phyloP scores from a whole-genome alignment of 768 basidiomycete genomes.

The Mycena vulgaris region DNA sequence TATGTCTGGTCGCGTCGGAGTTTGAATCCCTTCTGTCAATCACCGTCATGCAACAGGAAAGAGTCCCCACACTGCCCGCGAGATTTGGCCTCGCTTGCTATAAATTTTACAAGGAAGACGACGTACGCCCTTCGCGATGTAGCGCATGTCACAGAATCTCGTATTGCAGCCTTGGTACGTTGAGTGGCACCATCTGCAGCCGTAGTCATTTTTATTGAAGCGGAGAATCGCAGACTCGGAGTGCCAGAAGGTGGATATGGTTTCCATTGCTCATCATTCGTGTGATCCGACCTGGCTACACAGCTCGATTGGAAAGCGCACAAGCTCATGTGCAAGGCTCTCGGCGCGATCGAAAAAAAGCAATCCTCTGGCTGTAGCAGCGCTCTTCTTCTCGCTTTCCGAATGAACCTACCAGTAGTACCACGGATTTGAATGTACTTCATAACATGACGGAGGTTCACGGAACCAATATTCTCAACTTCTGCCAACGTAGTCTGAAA shows the following conservation, averaged over 20 bases:
- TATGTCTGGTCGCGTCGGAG: too few relatives aligned
- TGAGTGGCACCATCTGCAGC: too few relatives aligned
- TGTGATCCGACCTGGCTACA: too few relatives aligned
- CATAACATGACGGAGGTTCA: neutral
- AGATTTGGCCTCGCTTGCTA: neutral
- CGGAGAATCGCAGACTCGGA: too few relatives aligned
- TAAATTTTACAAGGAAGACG: neutral
- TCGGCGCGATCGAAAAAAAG: neutral
- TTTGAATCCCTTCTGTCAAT: too few relatives aligned
- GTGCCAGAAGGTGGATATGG: too few relatives aligned
- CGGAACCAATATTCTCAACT: conserved; percentile 4
- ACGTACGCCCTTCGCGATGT: neutral
- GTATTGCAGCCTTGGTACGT: neutral
- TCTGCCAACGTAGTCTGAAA: conserved; percentile 1
- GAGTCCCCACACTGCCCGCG: neutral
- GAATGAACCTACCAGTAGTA: neutral
- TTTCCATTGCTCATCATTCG: too few relatives aligned
- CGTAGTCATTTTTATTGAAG: too few relatives aligned
- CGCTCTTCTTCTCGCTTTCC: neutral
- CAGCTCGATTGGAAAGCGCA: too few relatives aligned
- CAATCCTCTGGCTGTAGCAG: neutral
- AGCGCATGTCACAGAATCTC: neutral
- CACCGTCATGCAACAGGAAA: neutral
- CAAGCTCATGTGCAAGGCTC: neutral
- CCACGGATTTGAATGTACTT: neutral